Evolutionary conservation across 202 grass and related monocot species (phyloP).

Genomic region (Zoysia matrella): DNA sequence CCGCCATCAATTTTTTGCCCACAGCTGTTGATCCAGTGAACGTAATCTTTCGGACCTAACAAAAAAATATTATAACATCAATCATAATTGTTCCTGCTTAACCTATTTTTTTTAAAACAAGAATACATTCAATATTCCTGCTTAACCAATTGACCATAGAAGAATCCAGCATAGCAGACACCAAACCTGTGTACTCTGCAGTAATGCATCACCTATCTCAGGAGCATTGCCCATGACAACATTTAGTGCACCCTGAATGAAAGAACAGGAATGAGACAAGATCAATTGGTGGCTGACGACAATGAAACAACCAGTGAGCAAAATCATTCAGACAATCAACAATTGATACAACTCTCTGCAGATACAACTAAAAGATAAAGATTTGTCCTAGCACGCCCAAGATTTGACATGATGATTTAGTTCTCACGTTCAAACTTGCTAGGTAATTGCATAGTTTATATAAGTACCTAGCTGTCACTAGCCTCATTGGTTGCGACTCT

Average conservation of each 20-base stretch:
- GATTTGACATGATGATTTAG: not conserved
- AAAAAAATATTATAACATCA: slow-evolving; percentile 45
- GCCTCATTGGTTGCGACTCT: not conserved
- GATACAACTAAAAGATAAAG: slow-evolving; percentile 12
- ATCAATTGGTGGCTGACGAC: slow-evolving; percentile 1
- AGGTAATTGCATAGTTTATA: not conserved
- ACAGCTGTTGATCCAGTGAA: slow-evolving; percentile 98
- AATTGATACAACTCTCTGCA: slow-evolving; percentile 21
- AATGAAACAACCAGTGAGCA: slow-evolving; percentile 10
- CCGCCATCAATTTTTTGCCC: slow-evolving; percentile 93
- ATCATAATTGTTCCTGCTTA: slow-evolving; percentile 23
- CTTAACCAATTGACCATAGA: not conserved
- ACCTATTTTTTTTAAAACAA: not conserved
- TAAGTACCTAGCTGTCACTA: not conserved
- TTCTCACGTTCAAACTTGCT: slow-evolving; percentile 18
- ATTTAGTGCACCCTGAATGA: slow-evolving; percentile 83
- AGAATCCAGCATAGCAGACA: slow-evolving; percentile 12
- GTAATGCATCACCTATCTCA: slow-evolving; percentile 85
- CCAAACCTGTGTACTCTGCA: slow-evolving; percentile 80
- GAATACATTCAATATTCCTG: too few relatives aligned
- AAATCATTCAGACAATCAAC: slow-evolving; percentile 23
- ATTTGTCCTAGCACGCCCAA: not conserved
- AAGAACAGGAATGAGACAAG: slow-evolving; percentile 38
- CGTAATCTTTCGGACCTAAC: slow-evolving; percentile 96
- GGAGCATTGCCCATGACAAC: slow-evolving; percentile 92